These are phyloP conservation scores for Scenedesmus sp. DNA, from an alignment of 163 green algal genomes.

Conservation along the genomic window DNA sequence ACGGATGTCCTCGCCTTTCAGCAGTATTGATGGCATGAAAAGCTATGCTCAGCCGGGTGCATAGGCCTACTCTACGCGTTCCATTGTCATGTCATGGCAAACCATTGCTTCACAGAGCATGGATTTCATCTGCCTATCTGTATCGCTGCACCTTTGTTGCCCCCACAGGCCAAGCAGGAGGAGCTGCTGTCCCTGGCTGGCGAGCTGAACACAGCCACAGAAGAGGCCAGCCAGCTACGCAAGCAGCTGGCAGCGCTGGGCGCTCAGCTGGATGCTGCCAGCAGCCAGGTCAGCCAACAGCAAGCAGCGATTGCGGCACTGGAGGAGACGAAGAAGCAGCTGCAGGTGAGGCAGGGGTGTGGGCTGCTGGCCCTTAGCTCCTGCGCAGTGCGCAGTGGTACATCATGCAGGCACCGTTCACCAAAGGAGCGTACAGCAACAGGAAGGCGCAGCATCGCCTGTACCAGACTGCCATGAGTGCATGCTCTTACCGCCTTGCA, in stretches of 20 bases:
- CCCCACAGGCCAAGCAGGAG: slow-evolving; percentile 22
- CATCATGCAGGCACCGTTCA: background rate
- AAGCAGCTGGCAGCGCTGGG: slow-evolving; percentile 13
- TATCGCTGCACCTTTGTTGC: background rate
- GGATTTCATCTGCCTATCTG: background rate
- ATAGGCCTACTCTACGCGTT: no score
- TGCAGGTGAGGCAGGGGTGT: slow-evolving; percentile 17
- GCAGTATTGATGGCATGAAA: no score
- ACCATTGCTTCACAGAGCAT: background rate
- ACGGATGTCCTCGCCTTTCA: no score
- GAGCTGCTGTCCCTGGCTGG: slow-evolving; percentile 19
- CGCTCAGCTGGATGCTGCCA: slow-evolving; percentile 32
- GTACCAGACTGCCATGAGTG: no score
- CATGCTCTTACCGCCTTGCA: no score
- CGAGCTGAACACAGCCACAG: background rate
- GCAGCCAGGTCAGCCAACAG: slow-evolving; percentile 5
- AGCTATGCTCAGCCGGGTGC: no score
- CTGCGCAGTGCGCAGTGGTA: background rate
- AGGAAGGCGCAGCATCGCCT: no score
- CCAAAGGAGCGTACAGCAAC: no score
- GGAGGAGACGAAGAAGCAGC: slow-evolving; percentile 13
- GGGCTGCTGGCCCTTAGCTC: background rate
- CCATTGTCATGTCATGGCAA: no score
- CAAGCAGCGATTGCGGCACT: background rate
- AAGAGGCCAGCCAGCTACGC: background rate